Base-by-base conservation (phyloP, 352 stramenopile species). In the Pythium rishiriense region DNA sequence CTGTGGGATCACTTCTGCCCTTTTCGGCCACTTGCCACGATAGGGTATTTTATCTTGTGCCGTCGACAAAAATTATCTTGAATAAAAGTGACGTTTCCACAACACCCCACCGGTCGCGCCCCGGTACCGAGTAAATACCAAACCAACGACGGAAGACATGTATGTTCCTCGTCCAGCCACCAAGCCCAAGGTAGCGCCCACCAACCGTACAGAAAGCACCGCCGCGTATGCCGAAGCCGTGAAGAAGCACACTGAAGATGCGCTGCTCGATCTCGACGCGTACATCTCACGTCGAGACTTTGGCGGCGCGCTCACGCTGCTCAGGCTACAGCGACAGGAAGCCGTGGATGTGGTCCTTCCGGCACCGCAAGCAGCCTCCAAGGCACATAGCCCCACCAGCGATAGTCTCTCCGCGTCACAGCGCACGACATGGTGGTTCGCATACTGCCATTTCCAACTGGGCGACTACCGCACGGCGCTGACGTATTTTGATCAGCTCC, bases 381-480 rank as follows among this genome's bases (percentile, higher is more conserved):
- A n/a, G n/a, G n/a, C n/a, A n/a, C n/a, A n/a, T n/a, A n/a, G n/a
- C n/a, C n/a, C n/a, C n/a, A n/a, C n/a, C n/a, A n/a, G n/a, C n/a
- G n/a, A n/a, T 35, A 10, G 39, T 8, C 4, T 69, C 21, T 59
- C 62, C 17, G 19, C 28, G 24, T 46, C 47, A 1, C 45, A 63
- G 48, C 45, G 61, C 29, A 58, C 42, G 4, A 85, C 79, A 24
- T 90, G 82, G 76, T 93, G 84, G 84, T 49, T 66, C 15, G 81
- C 81, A 41, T 93, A 91, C 65, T 91, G 81, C 42, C 72, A 87
- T 56, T 93, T 88, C 55, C 75, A 93, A 26, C 64, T 52, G 26
- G 75, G 80, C 25, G 64, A 88, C 33, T 86, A 83, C 39, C 42
- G 56, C 24, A 49, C 64, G 6, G 82, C 84, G 1, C 55, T 90